Evolutionary conservation across 2,329 filamentous ascomycete genomes (phyloP), one percentile per base, ranked within the genome.

Genomic region (Nannizzia gypsea): DNA sequence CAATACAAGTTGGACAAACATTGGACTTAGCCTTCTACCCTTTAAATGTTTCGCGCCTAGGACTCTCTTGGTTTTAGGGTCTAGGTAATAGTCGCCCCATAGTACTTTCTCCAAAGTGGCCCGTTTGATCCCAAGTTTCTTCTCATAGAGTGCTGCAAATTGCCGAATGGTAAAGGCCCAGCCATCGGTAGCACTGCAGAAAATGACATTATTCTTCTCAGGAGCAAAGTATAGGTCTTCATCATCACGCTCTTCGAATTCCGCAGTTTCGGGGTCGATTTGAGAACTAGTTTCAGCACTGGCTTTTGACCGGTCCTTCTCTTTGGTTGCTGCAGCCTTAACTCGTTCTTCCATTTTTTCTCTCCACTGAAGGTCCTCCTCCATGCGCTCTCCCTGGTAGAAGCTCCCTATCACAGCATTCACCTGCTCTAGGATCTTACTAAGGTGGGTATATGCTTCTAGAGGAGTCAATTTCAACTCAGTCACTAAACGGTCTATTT

Each of bases 121-220:
- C 54, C 91, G 83, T 74, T 96, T 97, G 73, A 97, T 95, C 13
- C 93, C 92, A 5, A 99, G 81, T 73, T 99, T 99, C 78, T 91
- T 95, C 74, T 97, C 92, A 70, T 97, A 99, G 28, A 97, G 77
- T 40, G 83, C 83, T 17, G 93, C 91, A 71, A 99, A 99, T 68
- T 99, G 93, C 57, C 90, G 84, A 56, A 96, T 86, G 0, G 93
- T 99, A 68, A 99, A 99, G 2, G 93, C 93, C 93, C 93, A 99
- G n/a, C 93, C 93, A 70, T 99, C 93, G 60, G 96, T 87, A 62
- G 93, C 93, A 71, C 92, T 97, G 77, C 90, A 90, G 72, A 99
- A 99, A 64, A 99, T 97, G 72, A 99, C 93, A 69, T 99, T 99
- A 73, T 96, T 96, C 74, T 92, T 95, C 70, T 99, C 93, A 0